phyloP scores from a whole-genome alignment of 192 early-diverging fungal genomes.

The Coemansia sp. region DNA sequence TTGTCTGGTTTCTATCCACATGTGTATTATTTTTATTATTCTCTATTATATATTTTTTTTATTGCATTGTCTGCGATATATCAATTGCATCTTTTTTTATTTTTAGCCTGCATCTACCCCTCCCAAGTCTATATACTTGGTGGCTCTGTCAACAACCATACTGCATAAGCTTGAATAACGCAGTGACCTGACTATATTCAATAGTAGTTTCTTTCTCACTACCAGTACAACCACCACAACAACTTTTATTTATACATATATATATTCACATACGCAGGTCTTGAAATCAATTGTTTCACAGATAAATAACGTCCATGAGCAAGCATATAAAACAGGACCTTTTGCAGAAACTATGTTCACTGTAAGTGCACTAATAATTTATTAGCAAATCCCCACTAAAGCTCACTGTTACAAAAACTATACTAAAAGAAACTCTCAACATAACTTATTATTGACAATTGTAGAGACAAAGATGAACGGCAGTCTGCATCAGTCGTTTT shows the following conservation, averaged over 20 bases:
- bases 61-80: no score
- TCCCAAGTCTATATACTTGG: no score
- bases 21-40: background rate
- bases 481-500: background rate
- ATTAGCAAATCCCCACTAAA: no score
- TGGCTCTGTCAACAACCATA: no score
- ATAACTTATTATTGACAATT: background rate
- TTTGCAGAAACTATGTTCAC: conserved; percentile 11
- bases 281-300: background rate
- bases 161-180: no score
- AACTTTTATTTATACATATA: background rate
- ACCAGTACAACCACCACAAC: background rate
- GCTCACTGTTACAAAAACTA: no score
- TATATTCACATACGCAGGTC: background rate
- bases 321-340: conserved; percentile 11
- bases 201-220: background rate
- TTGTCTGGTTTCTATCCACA: background rate
- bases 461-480: background rate
- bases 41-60: no score
- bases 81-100: no score
- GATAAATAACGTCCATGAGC: background rate
- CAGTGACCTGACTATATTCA: background rate
- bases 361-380: conserved; percentile 4
- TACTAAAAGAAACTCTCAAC: background rate
- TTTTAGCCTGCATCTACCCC: no score